Evolutionary conservation across 2,329 filamentous ascomycete species (phyloP), one percentile per base, ranked within the genome.

Genomic region (Fusarium burgessii): DNA sequence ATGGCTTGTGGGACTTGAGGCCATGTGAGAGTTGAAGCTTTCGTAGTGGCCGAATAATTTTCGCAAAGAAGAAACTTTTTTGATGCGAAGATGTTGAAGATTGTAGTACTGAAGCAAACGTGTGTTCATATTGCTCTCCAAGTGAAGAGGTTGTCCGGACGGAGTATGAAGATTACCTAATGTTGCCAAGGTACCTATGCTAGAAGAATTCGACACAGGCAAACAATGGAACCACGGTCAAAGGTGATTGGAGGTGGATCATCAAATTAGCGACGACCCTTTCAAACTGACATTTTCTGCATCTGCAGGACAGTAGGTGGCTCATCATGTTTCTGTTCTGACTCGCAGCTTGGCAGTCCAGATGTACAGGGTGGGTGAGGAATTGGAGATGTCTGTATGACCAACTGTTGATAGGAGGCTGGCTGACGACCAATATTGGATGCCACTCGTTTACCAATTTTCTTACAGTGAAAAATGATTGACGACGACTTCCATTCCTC

Each of bases 241-340:
- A 46, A 55, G 8, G 41, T 52, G 58, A 36, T 40, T 38, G 56
- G 45, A 72, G 59, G 71, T 72, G 68, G 71, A 68, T 62, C 62
- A 58, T 47, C 68, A 72, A 72, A 72, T 74, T 70, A 70, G 58
- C 66, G 55, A 67, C 52, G 58, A 42, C 56, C 71, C 66, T 70
- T 61, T 51, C 61, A 36, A 55, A 25, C 41, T 20, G 42, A 58
- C 43, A 70, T 69, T 69, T 60, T 33, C 32, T 54, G 58, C 58
- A 64, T 65, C 43, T 66, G 56, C 52, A 43, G 68, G 59, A 62
- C 60, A 54, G 54, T 36, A 43, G 59, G 27, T 51, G 42, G 36
- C 51, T 43, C 52, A 33, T 51, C 59, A 55, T 47, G 58, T 46
- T 46, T 49, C 40, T 50, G 55, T 35, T 66, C 63, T 71, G 69